Evolutionary conservation across 2,329 filamentous ascomycete species (phyloP), one percentile per base, ranked within the genome.

Genomic region (Pestalotiopsis sp.): DNA sequence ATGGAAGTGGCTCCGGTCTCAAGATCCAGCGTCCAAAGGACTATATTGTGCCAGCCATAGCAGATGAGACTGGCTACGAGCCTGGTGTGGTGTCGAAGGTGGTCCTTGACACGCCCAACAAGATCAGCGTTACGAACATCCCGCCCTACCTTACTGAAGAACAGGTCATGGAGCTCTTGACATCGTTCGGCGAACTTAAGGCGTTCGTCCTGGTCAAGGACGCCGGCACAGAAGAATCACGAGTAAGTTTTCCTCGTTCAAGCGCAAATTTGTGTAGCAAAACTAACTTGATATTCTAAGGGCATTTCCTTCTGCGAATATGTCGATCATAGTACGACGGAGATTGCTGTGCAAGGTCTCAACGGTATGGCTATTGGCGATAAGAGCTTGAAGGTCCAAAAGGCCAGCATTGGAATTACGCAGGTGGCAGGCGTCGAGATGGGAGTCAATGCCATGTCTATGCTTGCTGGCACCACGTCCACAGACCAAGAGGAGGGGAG

Each of bases 301-400:
- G 96, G 96, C 39, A 94, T 99, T 75, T 95, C 95, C 0, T 99
- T 99, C 84, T 97, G 94, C 81, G 97, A 99, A 81, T 99, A 98
- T 75, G 86, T 88, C 66, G 94, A 98, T 70, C 87, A 93, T 7
- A 78, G 86, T 9, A 87, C 88, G 52, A 98, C 96, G 27, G 91
- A 93, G 68, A 91, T 95, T 69, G 96, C 96, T 13, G 91, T 98
- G 14, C 93, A 98, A 73, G 94, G 93, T 12, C 84, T 99, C 38
- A 95, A 98, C 75, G 93, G 92, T 41, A 97, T 99, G 91, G 93
- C 96, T 72, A 89, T 99, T 14, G 95, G 93, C 55, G 95, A 97
- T 71, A 92, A 92, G 75, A 90, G 91, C 74, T 87, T 99, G 67
- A 95, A 92, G 82, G 94, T 98, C 45, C 86, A 89, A 72, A 93